Conservation (phyloP, 2,329 filamentous ascomycete genomes). For the Ophiostoma tasmaniense region DNA sequence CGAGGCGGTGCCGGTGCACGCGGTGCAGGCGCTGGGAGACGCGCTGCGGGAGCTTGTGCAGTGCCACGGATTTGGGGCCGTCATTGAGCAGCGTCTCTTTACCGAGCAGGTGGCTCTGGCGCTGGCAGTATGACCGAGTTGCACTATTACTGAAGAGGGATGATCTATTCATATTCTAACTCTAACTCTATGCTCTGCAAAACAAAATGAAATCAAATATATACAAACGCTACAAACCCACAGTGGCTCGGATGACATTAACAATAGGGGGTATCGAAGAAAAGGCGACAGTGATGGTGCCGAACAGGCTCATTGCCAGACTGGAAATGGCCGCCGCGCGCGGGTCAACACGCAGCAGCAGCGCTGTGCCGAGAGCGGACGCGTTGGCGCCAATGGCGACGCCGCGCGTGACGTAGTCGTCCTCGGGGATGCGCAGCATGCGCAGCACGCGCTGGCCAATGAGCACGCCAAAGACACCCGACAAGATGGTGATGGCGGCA, state of each 20-base stretch:
- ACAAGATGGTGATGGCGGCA: constrained; percentile 50
- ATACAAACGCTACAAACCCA: constrained; percentile 30
- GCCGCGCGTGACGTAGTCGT: constrained; percentile 56
- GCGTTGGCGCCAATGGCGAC: constrained; percentile 54
- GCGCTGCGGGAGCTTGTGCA: constrained; percentile 7
- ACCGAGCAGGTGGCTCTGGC: neutral
- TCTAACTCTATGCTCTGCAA: neutral
- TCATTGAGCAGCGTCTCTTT: constrained; percentile 7
- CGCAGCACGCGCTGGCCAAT: constrained; percentile 42
- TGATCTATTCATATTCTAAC: neutral
- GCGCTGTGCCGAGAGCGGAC: constrained; percentile 50
- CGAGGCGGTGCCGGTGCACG: neutral
- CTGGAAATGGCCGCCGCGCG: constrained; percentile 51
- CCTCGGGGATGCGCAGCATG: constrained; percentile 46
- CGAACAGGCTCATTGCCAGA: constrained; percentile 53
- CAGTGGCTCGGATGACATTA: constrained; percentile 38
- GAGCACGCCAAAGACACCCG: constrained; percentile 50
- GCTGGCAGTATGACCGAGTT: neutral
- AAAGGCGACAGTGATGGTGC: constrained; percentile 49
- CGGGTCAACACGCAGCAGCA: constrained; percentile 48
- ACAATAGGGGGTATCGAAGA: constrained; percentile 49
- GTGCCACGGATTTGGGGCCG: constrained; percentile 16
- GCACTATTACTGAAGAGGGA: neutral
- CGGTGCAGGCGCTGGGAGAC: constrained; percentile 5
- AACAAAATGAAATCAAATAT: too few relatives aligned